Conservation (phyloP, 2,329 filamentous ascomycete species). For the Colletotrichum incanum region DNA sequence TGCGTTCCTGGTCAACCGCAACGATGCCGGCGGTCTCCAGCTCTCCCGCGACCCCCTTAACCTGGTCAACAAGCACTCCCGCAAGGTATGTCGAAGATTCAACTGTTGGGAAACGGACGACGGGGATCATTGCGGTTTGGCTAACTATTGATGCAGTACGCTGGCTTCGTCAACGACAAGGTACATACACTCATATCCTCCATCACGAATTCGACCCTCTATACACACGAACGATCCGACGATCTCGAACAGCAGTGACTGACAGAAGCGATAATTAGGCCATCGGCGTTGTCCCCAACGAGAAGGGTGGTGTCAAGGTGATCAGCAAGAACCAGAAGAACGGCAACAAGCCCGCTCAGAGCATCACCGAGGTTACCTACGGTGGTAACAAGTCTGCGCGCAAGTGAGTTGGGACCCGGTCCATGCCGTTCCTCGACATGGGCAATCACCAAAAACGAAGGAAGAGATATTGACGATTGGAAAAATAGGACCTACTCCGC, state of each 20-base stretch:
- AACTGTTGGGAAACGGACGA: background rate
- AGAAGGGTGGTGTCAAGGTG: constrained; percentile 86
- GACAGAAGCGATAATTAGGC: constrained; percentile 69
- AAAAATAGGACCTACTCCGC: constrained; percentile 84
- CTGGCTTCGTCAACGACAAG: constrained; percentile 95
- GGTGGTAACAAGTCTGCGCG: constrained; percentile 78
- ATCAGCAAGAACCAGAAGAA: constrained; percentile 87
- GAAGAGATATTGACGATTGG: constrained; percentile 24
- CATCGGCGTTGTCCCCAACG: constrained; percentile 81
- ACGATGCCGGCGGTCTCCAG: constrained; percentile 82
- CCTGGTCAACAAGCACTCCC: constrained; percentile 90
- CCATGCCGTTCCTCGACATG: background rate
- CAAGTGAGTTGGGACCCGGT: constrained; percentile 74
- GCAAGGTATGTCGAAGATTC: constrained; percentile 76
- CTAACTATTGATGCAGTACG: constrained; percentile 75
- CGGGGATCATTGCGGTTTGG: constrained; percentile 19
- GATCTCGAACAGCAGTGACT: constrained; percentile 36
- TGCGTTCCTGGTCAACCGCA: constrained; percentile 93
- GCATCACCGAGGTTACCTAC: constrained; percentile 77
- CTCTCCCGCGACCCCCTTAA: constrained; percentile 97
- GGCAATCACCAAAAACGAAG: background rate
- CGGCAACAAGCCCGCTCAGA: constrained; percentile 80
- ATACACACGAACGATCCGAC: constrained; percentile 37
- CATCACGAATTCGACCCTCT: background rate
- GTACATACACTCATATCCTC: constrained; percentile 63